phyloP scores from a whole-genome alignment of 805 yeast species.

The Hemisphaericaspora nanyangensis region DNA sequence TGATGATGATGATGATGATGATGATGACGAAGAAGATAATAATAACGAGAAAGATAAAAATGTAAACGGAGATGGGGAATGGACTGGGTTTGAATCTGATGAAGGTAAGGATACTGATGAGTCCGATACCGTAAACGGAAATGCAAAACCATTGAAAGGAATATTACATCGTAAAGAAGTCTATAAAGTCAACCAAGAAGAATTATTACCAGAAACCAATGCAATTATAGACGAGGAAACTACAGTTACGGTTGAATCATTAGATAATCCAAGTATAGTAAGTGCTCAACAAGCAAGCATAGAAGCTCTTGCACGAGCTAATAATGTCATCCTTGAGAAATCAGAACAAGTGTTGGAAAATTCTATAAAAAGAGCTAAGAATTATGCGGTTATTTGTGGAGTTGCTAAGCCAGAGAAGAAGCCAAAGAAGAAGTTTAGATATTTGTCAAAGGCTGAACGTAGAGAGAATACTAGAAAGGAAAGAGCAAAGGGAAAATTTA shows the following conservation, averaged over 20 bases:
- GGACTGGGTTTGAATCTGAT: constrained; percentile 40
- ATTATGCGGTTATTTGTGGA: constrained; percentile 69
- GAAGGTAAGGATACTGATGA: constrained; percentile 12
- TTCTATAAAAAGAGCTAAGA: constrained; percentile 74
- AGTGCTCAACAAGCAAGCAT: constrained; percentile 28
- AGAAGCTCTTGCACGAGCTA: constrained; percentile 52
- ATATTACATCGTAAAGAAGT: constrained; percentile 44
- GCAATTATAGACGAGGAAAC: constrained; percentile 46
- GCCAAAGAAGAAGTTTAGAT: constrained; percentile 68
- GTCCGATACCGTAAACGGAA: constrained; percentile 9
- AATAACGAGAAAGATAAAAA: constrained; percentile 21
- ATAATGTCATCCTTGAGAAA: constrained; percentile 66
- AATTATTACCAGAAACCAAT: constrained; percentile 11
- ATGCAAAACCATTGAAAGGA: constrained; percentile 24
- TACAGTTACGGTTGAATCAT: constrained; percentile 37
- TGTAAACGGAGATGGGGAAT: constrained; percentile 23
- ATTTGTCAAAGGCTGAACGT: constrained; percentile 78
- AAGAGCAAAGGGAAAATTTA: constrained; percentile 15
- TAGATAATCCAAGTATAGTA: constrained; percentile 41
- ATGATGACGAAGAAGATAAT: constrained; percentile 14
- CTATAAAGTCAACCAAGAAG: constrained; percentile 26
- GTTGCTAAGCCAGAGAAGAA: constrained; percentile 37
- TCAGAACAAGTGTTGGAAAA: constrained; percentile 68
- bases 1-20: constrained; percentile 19
- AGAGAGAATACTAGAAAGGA: constrained; percentile 41